phyloP scores from a whole-genome alignment of 148 eudicot genomes.

The Spergularia marina region DNA sequence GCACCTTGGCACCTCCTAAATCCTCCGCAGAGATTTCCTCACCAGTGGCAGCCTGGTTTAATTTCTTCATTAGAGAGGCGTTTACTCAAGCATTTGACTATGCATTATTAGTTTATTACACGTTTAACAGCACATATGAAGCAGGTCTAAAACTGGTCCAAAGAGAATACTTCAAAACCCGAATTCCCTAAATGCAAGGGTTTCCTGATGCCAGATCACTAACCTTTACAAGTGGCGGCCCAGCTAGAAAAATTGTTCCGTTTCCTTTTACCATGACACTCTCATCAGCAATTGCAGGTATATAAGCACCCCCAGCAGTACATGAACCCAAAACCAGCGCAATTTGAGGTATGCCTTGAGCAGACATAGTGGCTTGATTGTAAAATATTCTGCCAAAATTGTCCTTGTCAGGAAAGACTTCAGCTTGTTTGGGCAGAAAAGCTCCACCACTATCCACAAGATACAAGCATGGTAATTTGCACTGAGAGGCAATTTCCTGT shows the following conservation, averaged over 20 bases:
- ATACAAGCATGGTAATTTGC: slow-evolving; percentile 88
- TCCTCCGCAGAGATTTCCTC: slow-evolving; percentile 99
- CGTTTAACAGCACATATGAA: neutral
- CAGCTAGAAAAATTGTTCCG: slow-evolving; percentile 97
- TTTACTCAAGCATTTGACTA: slow-evolving; percentile 1
- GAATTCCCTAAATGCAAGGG: slow-evolving; percentile 7
- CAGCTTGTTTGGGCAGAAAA: slow-evolving; percentile 96
- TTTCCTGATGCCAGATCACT: slow-evolving; percentile 19
- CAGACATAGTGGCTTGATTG: slow-evolving; percentile 92
- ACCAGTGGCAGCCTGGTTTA: slow-evolving; percentile 95
- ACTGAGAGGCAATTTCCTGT: slow-evolving; percentile 90
- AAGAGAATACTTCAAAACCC: neutral
- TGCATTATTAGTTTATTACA: neutral
- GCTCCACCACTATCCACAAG: slow-evolving; percentile 99
- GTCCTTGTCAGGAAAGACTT: slow-evolving; percentile 97
- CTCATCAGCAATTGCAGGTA: slow-evolving; percentile 99
- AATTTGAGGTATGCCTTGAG: slow-evolving; percentile 93
- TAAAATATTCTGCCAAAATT: slow-evolving; percentile 94
- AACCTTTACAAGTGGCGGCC: slow-evolving; percentile 99
- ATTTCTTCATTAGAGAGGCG: slow-evolving; percentile 21
- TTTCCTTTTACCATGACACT: slow-evolving; percentile 99
- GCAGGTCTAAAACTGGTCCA: neutral
- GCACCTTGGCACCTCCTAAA: slow-evolving; percentile 94
- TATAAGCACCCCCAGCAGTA: slow-evolving; percentile 98
- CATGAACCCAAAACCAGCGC: slow-evolving; percentile 96